Base-by-base conservation (phyloP, 805 yeast species). In the Zygotorulaspora chibaensis region DNA sequence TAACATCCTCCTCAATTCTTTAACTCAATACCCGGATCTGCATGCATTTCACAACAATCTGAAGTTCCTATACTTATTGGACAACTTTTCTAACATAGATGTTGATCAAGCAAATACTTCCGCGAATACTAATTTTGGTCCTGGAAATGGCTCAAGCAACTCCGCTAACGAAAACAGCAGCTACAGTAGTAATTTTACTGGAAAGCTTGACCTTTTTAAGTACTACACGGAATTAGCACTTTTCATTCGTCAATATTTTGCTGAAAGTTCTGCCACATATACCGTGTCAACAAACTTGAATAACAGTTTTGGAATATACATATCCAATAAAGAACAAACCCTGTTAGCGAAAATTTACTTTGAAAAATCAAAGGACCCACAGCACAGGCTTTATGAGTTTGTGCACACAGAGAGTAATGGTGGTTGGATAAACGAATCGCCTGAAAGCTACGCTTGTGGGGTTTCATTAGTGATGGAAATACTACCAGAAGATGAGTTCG, bases 21-120 rank as follows among this genome's bases (percentile, higher is more conserved):
- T 65, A 40, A 52, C 56, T 11, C 48, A 54, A 30, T 63, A 55
- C 37, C 50, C 54, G 1, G 62, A 61, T 38, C 40, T 66, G 31
- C 58, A 57, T 16, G 60, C 58, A 35, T 66, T 66, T 39, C 61
- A 64, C 47, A 56, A 58, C 36, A 65, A 66, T 48, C 47, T 66
- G 42, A 60, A 62, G 31, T 62, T 62, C 38, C 45, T 66, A 26
- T 56, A 58, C 25, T 42, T 63, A n/a, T 40, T 65, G 26, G 69
- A 65, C 46, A 51, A 63, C 0, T 61, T 48, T 46, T 65, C 69
- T 2, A 58, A 56, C 27, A 54, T 61, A 10, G 65, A 59, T 29
- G 48, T 50, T 12, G 70, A 65, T 42, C 44, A 55, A 7, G 30
- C 53, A 3, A 51, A 45, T 41, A 37, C 59, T 2, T 39, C 43